Base-by-base conservation (phyloP, 768 basidiomycete genomes). In the Tulasnella sp. region DNA sequence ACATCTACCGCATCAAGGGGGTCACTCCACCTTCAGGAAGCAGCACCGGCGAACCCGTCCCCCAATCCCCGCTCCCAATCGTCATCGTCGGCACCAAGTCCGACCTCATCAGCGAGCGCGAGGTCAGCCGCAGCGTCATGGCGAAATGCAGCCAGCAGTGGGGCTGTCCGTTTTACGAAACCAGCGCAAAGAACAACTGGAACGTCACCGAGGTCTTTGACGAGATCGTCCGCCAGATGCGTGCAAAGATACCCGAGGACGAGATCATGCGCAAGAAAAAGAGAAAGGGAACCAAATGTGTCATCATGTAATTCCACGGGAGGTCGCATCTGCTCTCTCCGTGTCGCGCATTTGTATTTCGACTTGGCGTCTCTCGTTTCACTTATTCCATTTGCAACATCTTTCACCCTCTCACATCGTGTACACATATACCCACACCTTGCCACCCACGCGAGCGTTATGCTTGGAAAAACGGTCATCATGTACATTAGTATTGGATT, bases 41-140 rank as follows among this genome's bases (percentile, higher is more conserved):
- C 29, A 29, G 17, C 17, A 46, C n/a, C 53, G 17, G n/a, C 19
- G 45, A 15, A 35, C 43, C 15, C 27, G 35, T 40, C 14, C 12
- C 43, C 17, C n/a, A 48, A 52, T 36, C 61, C 9, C 54, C 84
- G 80, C 70, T 88, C 17, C 90, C 89, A 7, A 85, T 92, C 61
- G 84, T 90, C 9, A 77, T 91, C 14, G 89, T 89, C 7, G 89
- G 88, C 40, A 90, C 88, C 29, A 89, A 90, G 67, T 73, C 84
- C 39, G 90, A 92, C 67, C 76, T 92, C 36, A 77, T 77, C 25
- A 80, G 77, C 58, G 89, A 92, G 67, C 78, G 90, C 31, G 86
- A 90, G 65, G 84, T 92, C 5, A 78, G 79, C 15, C 73, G 57
- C 0, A 59, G 57, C 5, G 62, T 65, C 40, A 62, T 63, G 25